Evolutionary conservation across 129 eudicot genomes (phyloP), one percentile per base, ranked within the genome.

Genomic region (Oenanthe sinensis): DNA sequence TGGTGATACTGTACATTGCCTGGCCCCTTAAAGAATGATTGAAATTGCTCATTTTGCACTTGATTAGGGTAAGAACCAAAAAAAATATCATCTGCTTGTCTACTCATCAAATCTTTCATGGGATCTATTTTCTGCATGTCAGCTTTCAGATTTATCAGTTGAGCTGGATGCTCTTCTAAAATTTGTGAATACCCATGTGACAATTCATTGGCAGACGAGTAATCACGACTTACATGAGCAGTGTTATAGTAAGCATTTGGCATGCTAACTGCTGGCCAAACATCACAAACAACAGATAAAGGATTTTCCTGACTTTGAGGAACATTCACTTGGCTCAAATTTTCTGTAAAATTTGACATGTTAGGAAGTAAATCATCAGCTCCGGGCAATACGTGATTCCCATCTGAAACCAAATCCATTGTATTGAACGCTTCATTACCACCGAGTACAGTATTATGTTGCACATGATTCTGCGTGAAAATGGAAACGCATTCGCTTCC

Each of bases 211-310:
- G 88, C 37, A 71, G 92, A 82, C 10, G 78, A 37, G 83, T 86
- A 85, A 37, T 80, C 88, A 80, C 78, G 82, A 76, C 72, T 87
- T 76, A 84, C 58, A 33, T 88, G 68, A 80, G 87, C 30, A 75
- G 88, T 62, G 75, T 82, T 83, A 78, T 80, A 86, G 83, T 79
- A 88, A 77, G 87, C 80, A 58, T 72, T 85, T 14, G 88, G 82
- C 83, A 89, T 79, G 77, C 85, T 74, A 82, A 77, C 82, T 47
- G 84, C 76, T n/a, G 90, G 81, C 98, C 98, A 93, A 30, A 86
- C 77, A 78, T 85, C 87, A 81, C 55, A 75, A 3, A 80, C 84
- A 75, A 92, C 77, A 36, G 90, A 68, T 12, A 69, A 84, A 37
- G 87, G 81, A 74, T 63, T 73, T 47, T 76, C 86, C 78, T 78